phyloP scores from a whole-genome alignment of 331 rosid genomes.

The Arachis monticola region DNA sequence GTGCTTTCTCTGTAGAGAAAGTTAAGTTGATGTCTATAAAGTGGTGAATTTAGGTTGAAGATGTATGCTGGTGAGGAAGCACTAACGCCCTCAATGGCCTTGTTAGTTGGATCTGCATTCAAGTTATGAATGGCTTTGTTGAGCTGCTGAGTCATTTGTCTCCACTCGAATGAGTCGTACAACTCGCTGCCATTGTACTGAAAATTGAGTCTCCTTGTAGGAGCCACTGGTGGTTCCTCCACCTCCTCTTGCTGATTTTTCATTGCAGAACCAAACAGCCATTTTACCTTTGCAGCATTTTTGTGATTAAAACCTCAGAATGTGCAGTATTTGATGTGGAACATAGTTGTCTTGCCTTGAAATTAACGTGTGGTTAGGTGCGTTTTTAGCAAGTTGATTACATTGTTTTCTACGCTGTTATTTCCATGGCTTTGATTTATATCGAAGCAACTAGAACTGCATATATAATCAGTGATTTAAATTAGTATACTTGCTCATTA shows the following conservation, averaged over 20 bases:
- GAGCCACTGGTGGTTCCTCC: conserved; percentile 28
- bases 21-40: conserved; percentile 47
- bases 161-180: conserved; percentile 69
- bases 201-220: conserved; percentile 39
- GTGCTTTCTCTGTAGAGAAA: conserved; percentile 39
- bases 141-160: conserved; percentile 63
- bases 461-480: conserved; percentile 23
- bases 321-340: conserved; percentile 31
- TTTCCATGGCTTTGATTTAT: conserved; percentile 33
- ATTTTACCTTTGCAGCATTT: conserved; percentile 17
- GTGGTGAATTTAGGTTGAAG: conserved; percentile 48
- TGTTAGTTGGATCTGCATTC: conserved; percentile 46
- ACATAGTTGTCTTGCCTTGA: conserved; percentile 54
- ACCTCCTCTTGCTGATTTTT: conserved; percentile 35
- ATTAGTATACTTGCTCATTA: neutral
- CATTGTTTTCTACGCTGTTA: conserved; percentile 63
- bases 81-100: conserved; percentile 50
- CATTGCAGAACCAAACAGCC: conserved; percentile 36
- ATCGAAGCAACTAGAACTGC: conserved; percentile 31
- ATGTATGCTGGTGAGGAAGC: conserved; percentile 38
- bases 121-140: conserved; percentile 63
- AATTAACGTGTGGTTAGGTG: conserved; percentile 48
- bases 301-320: conserved; percentile 36
- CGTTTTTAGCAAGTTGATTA: conserved; percentile 41
- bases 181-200: conserved; percentile 61